Base-by-base conservation (phyloP, 768 basidiomycete genomes). In the Naganishia antarctica region DNA sequence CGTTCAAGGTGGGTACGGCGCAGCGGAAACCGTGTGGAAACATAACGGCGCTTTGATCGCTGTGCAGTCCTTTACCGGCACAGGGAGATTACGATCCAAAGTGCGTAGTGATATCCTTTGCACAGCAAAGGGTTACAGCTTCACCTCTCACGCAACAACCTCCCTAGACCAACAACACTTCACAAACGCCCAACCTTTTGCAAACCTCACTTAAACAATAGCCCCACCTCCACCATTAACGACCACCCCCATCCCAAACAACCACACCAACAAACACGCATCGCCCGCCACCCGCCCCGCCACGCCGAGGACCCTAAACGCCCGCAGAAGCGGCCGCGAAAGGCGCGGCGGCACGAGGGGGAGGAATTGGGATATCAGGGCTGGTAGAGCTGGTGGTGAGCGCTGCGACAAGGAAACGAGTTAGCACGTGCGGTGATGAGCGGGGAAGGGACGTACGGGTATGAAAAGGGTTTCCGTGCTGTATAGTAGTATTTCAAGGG, bases 371-470 rank as follows among this genome's bases (percentile, higher is more conserved):
- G 66, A 49, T 12, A 75, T 47, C 32, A 79, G 68, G 2, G 74
- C 72, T 44, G 76, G 78, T 7, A 75, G 75, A 9, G 71, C 70
- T 13, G 76, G 76, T 6, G 76, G 75, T 26, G 74, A 72, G 74
- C 75, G 59, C 6, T 29, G 43, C 13, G 34, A 44, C 1, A 5
- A n/a, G 3, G 21, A 23, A 43, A 40, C 4, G 65, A 23, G 45
- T 64, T 48, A 70, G 66, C 34, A 21, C 45, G 23, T 53, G 6
- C 40, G 11, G 7, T 9, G 15, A 65, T 43, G 57, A 31, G 31
- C 57, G 15, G 50, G 44, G 46, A 60, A 44, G 43, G 21, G 40
- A 67, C 75, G 59, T 47, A 77, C 77, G 46, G 71, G 71, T 67
- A 77, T 67, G 40, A 79, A 68, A 57, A 78, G 66, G 68, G 75